Conservation (phyloP, 441 rosid species). For the Sinapis alba region DNA sequence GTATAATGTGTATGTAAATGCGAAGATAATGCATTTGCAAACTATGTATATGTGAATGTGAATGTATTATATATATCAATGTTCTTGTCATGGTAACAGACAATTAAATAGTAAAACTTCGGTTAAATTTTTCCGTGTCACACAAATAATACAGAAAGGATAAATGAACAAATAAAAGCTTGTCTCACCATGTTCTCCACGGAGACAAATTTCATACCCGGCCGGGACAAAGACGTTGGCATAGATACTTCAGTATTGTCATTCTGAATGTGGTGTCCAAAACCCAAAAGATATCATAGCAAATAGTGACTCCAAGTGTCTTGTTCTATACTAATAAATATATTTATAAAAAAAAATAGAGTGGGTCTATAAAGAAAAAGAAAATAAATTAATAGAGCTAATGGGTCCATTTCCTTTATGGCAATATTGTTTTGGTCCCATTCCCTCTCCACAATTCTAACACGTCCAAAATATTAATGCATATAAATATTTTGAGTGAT, state of each 20-base stretch:
- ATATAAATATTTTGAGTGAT: constrained; percentile 39
- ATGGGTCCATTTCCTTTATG: constrained; percentile 41
- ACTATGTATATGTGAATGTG: constrained; percentile 4
- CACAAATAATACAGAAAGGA: background rate
- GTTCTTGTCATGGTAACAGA: background rate
- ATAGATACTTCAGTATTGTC: background rate
- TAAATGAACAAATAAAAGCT: background rate
- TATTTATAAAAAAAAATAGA: background rate
- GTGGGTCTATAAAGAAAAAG: background rate
- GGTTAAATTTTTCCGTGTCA: constrained; percentile 15
- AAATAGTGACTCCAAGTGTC: constrained; percentile 30
- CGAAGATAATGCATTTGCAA: too few species aligned
- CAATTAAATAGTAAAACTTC: constrained; percentile 24
- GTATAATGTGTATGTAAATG: background rate
- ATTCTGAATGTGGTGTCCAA: constrained; percentile 13
- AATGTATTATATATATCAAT: background rate
- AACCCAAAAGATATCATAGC: constrained; percentile 3
- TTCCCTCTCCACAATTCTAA: background rate
- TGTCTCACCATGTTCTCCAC: constrained; percentile 1
- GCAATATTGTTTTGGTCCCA: constrained; percentile 37
- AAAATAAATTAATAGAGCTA: background rate
- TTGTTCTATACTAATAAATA: constrained; percentile 19
- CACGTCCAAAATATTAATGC: constrained; percentile 28
- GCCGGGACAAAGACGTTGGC: constrained; percentile 2
- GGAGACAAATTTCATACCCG: constrained; percentile 22